Evolutionary conservation across 2,329 filamentous ascomycete genomes (phyloP).

Genomic region (Botrytis aclada): DNA sequence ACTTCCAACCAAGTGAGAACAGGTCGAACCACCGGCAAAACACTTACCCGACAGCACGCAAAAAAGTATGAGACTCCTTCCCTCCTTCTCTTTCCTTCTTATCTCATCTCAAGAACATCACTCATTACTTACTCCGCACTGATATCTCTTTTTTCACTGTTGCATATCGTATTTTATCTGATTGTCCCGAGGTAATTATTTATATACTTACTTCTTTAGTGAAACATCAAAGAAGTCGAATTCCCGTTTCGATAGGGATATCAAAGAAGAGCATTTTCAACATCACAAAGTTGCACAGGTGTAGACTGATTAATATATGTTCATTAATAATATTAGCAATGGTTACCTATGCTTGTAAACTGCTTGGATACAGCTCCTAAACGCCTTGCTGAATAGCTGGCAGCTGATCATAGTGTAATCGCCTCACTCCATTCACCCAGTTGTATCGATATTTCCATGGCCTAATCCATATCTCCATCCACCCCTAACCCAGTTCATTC

Average conservation of each 20-base stretch:
- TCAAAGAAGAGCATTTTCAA: not conserved
- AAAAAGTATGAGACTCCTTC: not conserved
- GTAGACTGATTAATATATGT: not conserved
- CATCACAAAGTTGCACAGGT: not conserved
- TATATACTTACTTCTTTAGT: not conserved
- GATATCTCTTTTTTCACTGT: not conserved
- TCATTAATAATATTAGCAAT: slow-evolving; percentile 8
- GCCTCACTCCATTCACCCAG: not conserved
- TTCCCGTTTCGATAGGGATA: not conserved
- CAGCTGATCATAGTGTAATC: not conserved
- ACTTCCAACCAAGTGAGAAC: not conserved
- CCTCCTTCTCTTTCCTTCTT: not conserved
- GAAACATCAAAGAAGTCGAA: not conserved
- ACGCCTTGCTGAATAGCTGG: not conserved
- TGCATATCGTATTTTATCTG: not conserved
- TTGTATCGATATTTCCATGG: not conserved
- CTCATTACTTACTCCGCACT: no score
- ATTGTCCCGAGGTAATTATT: not conserved
- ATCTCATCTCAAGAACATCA: not conserved
- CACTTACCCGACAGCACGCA: not conserved
- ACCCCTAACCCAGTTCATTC: not conserved
- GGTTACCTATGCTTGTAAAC: not conserved
- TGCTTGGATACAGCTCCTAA: not conserved
- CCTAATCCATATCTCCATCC: not conserved
- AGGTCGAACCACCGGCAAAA: not conserved